Percentiles rank a stretch among this genome's conserved stretches.
Evolutionary conservation across 805 yeast genomes (phyloP).

Genomic region (Myxozyma vanderwaltii): DNA sequence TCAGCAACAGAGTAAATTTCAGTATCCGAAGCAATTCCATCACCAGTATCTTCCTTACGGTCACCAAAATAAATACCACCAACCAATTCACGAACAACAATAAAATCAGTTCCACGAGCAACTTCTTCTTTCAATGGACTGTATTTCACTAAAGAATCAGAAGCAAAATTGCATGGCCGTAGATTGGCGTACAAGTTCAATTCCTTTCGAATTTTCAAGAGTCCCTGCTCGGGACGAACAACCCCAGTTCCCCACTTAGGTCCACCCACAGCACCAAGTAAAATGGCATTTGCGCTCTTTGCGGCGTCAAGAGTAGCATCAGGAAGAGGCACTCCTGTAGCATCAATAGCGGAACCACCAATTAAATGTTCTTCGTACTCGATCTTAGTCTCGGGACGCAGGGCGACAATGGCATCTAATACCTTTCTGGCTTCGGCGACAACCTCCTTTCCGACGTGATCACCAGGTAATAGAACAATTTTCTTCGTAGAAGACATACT

Average conservation of each 20-base stretch:
- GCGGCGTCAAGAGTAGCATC: conserved; percentile 82
- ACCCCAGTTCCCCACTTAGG: conserved; percentile 98
- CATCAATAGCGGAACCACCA: conserved; percentile 99
- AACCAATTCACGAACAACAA: conserved; percentile 92
- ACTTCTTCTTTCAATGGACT: conserved; percentile 85
- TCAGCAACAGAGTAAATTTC: conserved; percentile 90
- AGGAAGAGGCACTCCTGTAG: conserved; percentile 89
- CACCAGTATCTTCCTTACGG: conserved; percentile 86
- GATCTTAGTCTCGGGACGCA: conserved; percentile 56
- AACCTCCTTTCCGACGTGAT: conserved; percentile 93
- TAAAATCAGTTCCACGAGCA: conserved; percentile 87
- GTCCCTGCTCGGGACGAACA: conserved; percentile 97
- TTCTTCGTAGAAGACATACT: conserved; percentile 49
- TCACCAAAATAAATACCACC: conserved; percentile 99
- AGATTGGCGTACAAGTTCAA: conserved; percentile 91
- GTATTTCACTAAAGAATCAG: conserved; percentile 77
- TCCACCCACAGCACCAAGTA: conserved; percentile 98
- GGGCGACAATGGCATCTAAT: conserved; percentile 70
- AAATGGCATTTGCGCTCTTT: conserved; percentile 88
- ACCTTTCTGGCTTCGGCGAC: conserved; percentile 91
- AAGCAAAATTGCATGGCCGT: conserved; percentile 93
- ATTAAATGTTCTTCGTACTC: conserved; percentile 81
- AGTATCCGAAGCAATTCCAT: conserved; percentile 88
- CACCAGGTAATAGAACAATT: conserved; percentile 91
- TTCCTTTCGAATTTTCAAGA: conserved; percentile 91